Evolutionary conservation across 2,329 filamentous ascomycete genomes (phyloP).

Genomic region (Ploettnerulaceae sp.): DNA sequence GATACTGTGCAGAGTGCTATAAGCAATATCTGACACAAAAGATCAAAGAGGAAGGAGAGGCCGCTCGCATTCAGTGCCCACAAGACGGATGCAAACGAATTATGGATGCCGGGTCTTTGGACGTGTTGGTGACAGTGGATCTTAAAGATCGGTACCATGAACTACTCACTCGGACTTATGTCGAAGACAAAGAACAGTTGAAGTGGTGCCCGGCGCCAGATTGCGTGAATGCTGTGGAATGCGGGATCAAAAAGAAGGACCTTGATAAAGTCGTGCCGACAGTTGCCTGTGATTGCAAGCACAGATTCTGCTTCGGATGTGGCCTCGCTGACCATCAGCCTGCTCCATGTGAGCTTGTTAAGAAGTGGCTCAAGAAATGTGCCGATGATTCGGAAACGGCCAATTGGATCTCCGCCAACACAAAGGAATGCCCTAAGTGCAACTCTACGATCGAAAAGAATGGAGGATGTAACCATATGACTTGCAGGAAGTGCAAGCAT

Average conservation of each 20-base stretch:
- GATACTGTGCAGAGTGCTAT: conserved; percentile 92
- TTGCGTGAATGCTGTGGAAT: conserved; percentile 89
- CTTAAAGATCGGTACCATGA: conserved; percentile 67
- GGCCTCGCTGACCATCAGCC: conserved; percentile 87
- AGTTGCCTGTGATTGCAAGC: conserved; percentile 77
- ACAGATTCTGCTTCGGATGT: conserved; percentile 94
- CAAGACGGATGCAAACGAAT: conserved; percentile 82
- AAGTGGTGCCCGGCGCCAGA: conserved; percentile 99
- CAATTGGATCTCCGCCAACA: conserved; percentile 99
- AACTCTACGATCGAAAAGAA: conserved; percentile 99
- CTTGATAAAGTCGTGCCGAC: conserved; percentile 82
- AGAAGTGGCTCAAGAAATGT: conserved; percentile 96
- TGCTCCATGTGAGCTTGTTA: conserved; percentile 84
- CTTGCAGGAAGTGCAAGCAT: conserved; percentile 89
- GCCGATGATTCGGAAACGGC: conserved; percentile 97
- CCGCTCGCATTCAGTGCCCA: conserved; percentile 89
- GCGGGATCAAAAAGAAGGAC: conserved; percentile 80
- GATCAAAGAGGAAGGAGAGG: conserved; percentile 92
- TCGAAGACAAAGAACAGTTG: conserved; percentile 91
- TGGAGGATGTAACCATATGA: conserved; percentile 97
- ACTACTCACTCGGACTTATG: conserved; percentile 87
- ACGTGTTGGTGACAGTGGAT: conserved; percentile 62
- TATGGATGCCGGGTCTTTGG: conserved; percentile 83
- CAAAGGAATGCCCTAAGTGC: conserved; percentile 95
- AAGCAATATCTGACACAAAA: conserved; percentile 87